A percentile compares a stretch with the other conserved stretches of the same genome.
These are phyloP conservation scores for Penicillium sp. DNA, from an alignment of 2,329 filamentous ascomycete genomes.

Conservation along the genomic window DNA sequence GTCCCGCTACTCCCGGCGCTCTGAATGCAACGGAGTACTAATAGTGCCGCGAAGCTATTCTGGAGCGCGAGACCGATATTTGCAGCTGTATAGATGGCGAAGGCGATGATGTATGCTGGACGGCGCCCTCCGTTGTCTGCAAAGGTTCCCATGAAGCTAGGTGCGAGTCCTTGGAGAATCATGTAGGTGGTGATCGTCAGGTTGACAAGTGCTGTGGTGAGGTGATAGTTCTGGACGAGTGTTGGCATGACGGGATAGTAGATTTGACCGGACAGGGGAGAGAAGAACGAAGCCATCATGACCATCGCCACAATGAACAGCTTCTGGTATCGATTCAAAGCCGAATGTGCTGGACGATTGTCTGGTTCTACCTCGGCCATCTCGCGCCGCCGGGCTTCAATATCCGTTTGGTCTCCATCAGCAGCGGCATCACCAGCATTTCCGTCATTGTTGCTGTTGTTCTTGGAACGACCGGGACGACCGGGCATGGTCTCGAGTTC, in stretches of 20 bases:
- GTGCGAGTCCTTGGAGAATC: constrained; percentile 36
- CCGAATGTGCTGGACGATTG: constrained; percentile 26
- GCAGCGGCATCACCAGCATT: background rate
- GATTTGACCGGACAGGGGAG: constrained; percentile 45
- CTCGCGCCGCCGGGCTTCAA: background rate
- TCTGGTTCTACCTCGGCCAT: background rate
- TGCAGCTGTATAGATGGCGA: constrained; percentile 36
- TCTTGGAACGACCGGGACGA: background rate
- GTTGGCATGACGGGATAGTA: constrained; percentile 35
- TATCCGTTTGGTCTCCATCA: background rate
- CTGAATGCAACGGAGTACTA: constrained; percentile 38
- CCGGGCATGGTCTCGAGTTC: background rate
- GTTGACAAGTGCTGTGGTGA: constrained; percentile 30
- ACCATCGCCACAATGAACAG: constrained; percentile 45
- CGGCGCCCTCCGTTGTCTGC: constrained; percentile 39
- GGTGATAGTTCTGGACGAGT: constrained; percentile 26
- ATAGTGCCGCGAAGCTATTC: constrained; percentile 33
- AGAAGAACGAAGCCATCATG: constrained; percentile 47
- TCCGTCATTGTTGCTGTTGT: background rate
- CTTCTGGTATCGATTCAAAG: constrained; percentile 40
- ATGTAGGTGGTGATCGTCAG: constrained; percentile 38
- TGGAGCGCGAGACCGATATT: constrained; percentile 40
- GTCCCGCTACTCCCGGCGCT: constrained; percentile 35
- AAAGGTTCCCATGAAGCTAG: constrained; percentile 36
- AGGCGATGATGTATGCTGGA: constrained; percentile 34